Evolutionary conservation across 495 filamentous ascomycete species (phyloP).

Genomic region (Aspergillus sclerotioniger): DNA sequence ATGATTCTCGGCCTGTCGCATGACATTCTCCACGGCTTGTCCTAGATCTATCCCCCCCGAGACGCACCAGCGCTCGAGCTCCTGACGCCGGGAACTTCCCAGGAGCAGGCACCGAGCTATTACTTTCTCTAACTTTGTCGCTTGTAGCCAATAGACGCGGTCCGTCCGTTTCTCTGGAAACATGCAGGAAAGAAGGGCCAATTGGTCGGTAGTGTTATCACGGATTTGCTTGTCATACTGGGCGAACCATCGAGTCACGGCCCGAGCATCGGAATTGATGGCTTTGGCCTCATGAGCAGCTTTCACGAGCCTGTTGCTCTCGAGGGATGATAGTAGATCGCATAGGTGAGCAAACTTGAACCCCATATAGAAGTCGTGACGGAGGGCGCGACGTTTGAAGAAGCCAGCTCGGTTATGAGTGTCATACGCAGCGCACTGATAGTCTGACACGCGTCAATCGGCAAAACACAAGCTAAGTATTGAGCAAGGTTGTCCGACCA

Average conservation of each 20-base stretch:
- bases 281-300: conserved; percentile 31
- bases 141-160: conserved; percentile 67
- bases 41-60: conserved; percentile 64
- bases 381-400: neutral
- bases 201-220: conserved; percentile 48
- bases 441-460: neutral
- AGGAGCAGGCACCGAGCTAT: conserved; percentile 64
- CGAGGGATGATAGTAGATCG: conserved; percentile 58
- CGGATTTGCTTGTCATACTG: conserved; percentile 51
- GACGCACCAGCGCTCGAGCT: conserved; percentile 60
- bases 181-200: conserved; percentile 67
- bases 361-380: conserved; percentile 51
- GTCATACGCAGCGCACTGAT: neutral
- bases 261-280: conserved; percentile 32
- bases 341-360: conserved; percentile 61
- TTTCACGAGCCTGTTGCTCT: conserved; percentile 41
- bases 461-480: neutral
- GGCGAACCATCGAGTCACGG: conserved; percentile 60
- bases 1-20: conserved; percentile 60
- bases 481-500: no score
- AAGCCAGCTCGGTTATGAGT: neutral
- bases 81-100: conserved; percentile 53
- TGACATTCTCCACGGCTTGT: conserved; percentile 64
- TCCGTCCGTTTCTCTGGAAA: conserved; percentile 74
- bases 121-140: conserved; percentile 63